Percentiles rank a stretch among this genome's conserved stretches.
Evolutionary conservation across 805 yeast species (phyloP).

Genomic region (Yamadazyma akitaensis): DNA sequence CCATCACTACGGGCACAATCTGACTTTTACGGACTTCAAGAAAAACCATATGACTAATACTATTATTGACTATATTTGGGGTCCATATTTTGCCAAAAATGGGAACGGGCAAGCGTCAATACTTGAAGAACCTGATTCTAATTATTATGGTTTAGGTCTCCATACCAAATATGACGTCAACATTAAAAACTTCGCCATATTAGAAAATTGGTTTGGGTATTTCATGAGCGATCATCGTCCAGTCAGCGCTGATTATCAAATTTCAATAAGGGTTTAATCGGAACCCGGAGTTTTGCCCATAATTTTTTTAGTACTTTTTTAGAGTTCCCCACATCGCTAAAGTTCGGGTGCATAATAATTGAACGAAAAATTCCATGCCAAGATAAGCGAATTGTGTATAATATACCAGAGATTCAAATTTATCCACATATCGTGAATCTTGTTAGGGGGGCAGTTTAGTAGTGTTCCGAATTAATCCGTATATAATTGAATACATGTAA

Average conservation of each 20-base stretch:
- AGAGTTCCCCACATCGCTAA: not conserved
- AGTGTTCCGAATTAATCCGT: too few species aligned
- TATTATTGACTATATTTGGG: conserved; percentile 48
- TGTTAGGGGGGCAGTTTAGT: too few species aligned
- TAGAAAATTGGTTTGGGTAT: conserved; percentile 31
- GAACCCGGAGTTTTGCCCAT: not conserved
- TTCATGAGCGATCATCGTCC: conserved; percentile 44
- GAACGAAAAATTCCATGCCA: too few species aligned
- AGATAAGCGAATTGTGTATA: too few species aligned
- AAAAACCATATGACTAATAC: conserved; percentile 22
- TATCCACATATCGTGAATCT: too few species aligned
- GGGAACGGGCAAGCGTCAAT: conserved; percentile 17
- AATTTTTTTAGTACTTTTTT: too few species aligned
- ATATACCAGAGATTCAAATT: too few species aligned
- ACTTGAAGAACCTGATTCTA: conserved; percentile 5
- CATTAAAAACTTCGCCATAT: conserved; percentile 37
- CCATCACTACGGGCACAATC: conserved; percentile 38
- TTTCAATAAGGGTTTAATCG: conserved; percentile 1
- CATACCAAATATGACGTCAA: conserved; percentile 22
- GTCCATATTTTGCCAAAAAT: conserved; percentile 24
- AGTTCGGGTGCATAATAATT: not conserved
- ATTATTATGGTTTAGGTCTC: conserved; percentile 13
- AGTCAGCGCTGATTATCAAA: conserved; percentile 23
- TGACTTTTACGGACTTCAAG: conserved; percentile 51
- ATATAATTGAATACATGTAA: too few species aligned